A percentile compares a stretch with the other conserved stretches of the same genome.
These are phyloP conservation scores for Fusarium albosuccineum DNA, from an alignment of 2,329 filamentous ascomycete genomes.

Conservation along the genomic window DNA sequence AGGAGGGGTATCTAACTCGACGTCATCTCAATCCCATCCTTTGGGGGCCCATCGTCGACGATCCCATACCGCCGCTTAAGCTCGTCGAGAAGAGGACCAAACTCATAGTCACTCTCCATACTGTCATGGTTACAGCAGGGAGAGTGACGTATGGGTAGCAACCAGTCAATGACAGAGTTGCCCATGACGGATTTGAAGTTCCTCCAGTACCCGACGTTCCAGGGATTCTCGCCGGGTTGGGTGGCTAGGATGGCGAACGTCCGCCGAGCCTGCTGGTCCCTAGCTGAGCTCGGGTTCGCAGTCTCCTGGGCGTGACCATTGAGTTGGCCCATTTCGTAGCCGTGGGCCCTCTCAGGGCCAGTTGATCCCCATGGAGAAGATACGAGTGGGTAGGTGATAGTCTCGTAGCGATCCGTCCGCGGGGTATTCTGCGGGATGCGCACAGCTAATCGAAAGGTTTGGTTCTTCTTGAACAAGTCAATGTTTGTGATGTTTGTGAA, in stretches of 20 bases:
- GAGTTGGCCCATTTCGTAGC: slow-evolving; percentile 2
- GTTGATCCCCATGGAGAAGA: slow-evolving; percentile 23
- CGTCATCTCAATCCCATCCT: slow-evolving; percentile 36
- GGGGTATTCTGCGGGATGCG: slow-evolving; percentile 69
- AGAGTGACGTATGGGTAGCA: slow-evolving; percentile 80
- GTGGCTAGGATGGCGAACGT: slow-evolving; percentile 86
- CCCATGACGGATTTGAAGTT: slow-evolving; percentile 91
- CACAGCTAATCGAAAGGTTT: slow-evolving; percentile 80
- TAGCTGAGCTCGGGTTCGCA: slow-evolving; percentile 38
- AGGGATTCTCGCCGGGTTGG: slow-evolving; percentile 83
- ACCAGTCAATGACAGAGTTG: slow-evolving; percentile 77
- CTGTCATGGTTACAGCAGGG: slow-evolving; percentile 79
- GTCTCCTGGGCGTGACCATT: slow-evolving; percentile 29
- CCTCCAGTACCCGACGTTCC: slow-evolving; percentile 76
- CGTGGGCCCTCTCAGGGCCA: slow-evolving; percentile 16
- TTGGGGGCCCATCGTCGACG: slow-evolving; percentile 20
- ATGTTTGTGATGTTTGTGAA: slow-evolving; percentile 85
- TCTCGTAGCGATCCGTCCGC: slow-evolving; percentile 58
- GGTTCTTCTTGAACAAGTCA: slow-evolving; percentile 76
- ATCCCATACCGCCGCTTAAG: slow-evolving; percentile 61
- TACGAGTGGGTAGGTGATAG: slow-evolving; percentile 71
- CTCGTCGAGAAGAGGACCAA: slow-evolving; percentile 72
- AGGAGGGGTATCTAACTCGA: slow-evolving; percentile 38
- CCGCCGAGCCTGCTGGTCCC: slow-evolving; percentile 65
- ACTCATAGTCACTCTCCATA: slow-evolving; percentile 74